Evolutionary conservation across 768 basidiomycete genomes (phyloP).

Genomic region (Lentinula detonsa): DNA sequence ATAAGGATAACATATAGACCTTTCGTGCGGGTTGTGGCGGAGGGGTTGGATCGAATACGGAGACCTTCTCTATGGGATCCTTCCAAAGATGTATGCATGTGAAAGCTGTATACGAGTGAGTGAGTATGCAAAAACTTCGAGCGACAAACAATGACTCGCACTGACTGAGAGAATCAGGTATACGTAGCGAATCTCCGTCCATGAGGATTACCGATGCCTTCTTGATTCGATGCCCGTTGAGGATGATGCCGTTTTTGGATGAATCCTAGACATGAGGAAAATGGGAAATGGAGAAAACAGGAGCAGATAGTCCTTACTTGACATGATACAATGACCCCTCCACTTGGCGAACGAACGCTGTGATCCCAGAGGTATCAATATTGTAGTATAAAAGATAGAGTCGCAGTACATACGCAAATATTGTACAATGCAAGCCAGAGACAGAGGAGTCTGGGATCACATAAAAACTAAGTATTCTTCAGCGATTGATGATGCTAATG

Average conservation of each 20-base stretch:
- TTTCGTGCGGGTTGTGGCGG: constrained; percentile 49
- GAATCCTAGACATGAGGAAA: constrained; percentile 43
- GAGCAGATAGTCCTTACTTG: constrained; percentile 39
- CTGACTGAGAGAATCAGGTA: constrained; percentile 62
- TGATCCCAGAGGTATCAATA: not conserved
- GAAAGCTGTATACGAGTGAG: constrained; percentile 40
- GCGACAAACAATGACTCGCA: not conserved
- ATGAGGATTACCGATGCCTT: constrained; percentile 67
- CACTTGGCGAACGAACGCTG: constrained; percentile 65
- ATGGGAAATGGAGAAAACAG: not conserved
- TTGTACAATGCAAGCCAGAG: constrained; percentile 69
- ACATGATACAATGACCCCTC: constrained; percentile 73
- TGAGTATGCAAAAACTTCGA: not conserved
- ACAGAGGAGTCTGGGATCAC: constrained; percentile 56
- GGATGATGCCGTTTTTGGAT: constrained; percentile 68
- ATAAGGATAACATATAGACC: constrained; percentile 24
- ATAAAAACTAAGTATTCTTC: constrained; percentile 41
- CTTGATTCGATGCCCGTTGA: constrained; percentile 65
- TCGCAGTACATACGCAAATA: constrained; percentile 59
- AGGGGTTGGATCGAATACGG: constrained; percentile 58
- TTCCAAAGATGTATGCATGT: constrained; percentile 57
- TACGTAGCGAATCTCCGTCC: constrained; percentile 66
- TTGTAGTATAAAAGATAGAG: not conserved
- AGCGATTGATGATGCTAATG: not conserved
- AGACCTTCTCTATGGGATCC: constrained; percentile 43